Evolutionary conservation across 371 early-diverging fungal genomes (phyloP).

Genomic region (Umbelopsis sp.): DNA sequence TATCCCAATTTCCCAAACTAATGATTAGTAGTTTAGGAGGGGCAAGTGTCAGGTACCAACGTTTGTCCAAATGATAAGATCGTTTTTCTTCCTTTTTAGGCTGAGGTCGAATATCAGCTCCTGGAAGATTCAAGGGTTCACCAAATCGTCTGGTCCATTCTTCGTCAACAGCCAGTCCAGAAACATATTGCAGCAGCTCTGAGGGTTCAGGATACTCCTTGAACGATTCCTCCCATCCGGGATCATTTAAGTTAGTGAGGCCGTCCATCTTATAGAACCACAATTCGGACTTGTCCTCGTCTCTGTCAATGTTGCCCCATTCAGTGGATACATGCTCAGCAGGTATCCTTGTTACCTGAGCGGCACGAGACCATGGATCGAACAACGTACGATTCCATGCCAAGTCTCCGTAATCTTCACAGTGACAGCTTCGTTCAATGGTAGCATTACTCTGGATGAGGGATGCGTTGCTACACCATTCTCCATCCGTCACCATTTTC

Average conservation of each 20-base stretch:
- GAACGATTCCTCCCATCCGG: conserved; percentile 38
- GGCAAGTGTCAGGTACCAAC: conserved; percentile 22
- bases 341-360: background rate
- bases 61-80: conserved; percentile 1
- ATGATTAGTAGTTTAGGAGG: conserved; percentile 36
- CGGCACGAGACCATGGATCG: conserved; percentile 27
- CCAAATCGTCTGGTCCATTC: conserved; percentile 16
- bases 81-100: background rate
- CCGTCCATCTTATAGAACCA: conserved; percentile 57
- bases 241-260: conserved; percentile 45
- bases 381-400: conserved; percentile 42
- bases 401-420: conserved; percentile 52
- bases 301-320: background rate
- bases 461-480: conserved; percentile 48
- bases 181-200: background rate
- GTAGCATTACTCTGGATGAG: conserved; percentile 2
- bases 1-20: conserved; percentile 60
- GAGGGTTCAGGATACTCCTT: conserved; percentile 19
- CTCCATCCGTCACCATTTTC: conserved; percentile 52
- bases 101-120: background rate
- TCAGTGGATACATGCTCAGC: background rate
- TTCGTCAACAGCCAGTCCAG: background rate
- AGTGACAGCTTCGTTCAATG: conserved; percentile 44
- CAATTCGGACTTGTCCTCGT: conserved; percentile 21
- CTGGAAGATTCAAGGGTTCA: background rate